A percentile compares a stretch with the other conserved stretches of the same genome.
Conservation (phyloP, 1,284 basidiomycete species). For the Trichosporon sp. region DNA sequence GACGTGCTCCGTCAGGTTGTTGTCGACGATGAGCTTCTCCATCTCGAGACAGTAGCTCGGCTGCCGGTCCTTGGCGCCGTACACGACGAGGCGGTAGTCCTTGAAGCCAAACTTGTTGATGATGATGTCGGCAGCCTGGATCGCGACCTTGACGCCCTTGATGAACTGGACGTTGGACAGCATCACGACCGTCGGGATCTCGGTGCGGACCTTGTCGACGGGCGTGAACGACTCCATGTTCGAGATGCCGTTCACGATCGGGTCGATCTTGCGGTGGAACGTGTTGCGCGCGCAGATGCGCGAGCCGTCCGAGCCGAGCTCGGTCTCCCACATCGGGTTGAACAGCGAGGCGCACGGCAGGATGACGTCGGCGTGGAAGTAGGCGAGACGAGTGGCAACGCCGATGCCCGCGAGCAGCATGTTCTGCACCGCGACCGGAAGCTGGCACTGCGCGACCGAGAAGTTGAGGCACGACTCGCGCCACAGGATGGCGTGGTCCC, state of each 20-base stretch:
- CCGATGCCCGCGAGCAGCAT: constrained; percentile 15
- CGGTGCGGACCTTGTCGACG: constrained; percentile 13
- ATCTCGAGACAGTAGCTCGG: constrained; percentile 18
- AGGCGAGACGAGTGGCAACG: constrained; percentile 13
- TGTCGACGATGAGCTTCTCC: constrained; percentile 17
- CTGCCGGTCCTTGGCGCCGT: constrained; percentile 18
- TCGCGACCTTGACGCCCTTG: constrained; percentile 19
- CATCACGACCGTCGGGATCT: constrained; percentile 17
- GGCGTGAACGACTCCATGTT: constrained; percentile 18
- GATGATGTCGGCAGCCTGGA: constrained; percentile 20
- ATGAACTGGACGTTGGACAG: constrained; percentile 20
- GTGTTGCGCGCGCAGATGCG: constrained; percentile 10
- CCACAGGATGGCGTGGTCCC: constrained; percentile 19
- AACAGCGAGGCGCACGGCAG: constrained; percentile 16
- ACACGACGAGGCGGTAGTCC: constrained; percentile 17
- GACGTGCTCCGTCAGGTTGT: constrained; percentile 12
- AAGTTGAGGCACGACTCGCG: constrained; percentile 17
- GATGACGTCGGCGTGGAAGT: constrained; percentile 17
- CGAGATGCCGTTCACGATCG: constrained; percentile 17
- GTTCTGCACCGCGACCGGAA: constrained; percentile 12
- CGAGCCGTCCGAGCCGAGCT: constrained; percentile 14
- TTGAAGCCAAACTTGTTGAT: constrained; percentile 18
- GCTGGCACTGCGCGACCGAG: constrained; percentile 14
- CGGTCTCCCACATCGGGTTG: constrained; percentile 18
- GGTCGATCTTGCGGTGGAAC: constrained; percentile 19